phyloP scores from a whole-genome alignment of 768 basidiomycete genomes.

The Auricularia sp. region DNA sequence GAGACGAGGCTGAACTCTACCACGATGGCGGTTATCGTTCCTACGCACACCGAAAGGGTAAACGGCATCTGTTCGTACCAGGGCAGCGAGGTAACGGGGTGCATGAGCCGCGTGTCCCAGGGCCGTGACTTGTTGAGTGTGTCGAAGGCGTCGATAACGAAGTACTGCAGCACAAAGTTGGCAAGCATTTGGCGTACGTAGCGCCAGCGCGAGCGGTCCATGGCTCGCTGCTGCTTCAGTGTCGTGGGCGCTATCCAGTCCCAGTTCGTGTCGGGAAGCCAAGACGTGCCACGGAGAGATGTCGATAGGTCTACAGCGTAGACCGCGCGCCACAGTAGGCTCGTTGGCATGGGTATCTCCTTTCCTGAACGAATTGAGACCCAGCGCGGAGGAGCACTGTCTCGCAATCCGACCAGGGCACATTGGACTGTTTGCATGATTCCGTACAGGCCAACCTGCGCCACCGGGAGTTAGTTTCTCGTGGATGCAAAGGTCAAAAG shows the following conservation, averaged over 20 bases:
- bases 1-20: background rate
- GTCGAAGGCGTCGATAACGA: background rate
- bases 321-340: background rate
- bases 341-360: background rate
- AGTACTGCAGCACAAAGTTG: background rate
- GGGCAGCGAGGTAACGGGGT: background rate
- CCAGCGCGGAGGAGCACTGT: background rate
- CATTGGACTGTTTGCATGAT: background rate
- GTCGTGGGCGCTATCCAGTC: background rate
- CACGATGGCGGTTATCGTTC: background rate
- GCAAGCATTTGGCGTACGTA: background rate
- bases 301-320: background rate
- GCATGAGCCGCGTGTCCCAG: background rate
- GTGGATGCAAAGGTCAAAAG: no score
- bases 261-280: background rate
- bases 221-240: background rate
- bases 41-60: background rate
- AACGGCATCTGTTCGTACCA: background rate
- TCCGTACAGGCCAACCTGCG: background rate
- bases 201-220: background rate
- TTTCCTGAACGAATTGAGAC: background rate
- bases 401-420: background rate
- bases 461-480: no score
- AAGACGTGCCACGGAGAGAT: background rate
- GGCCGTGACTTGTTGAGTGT: background rate